Conservation (phyloP, 805 yeast genomes). For the Kuraishia ogatae region DNA sequence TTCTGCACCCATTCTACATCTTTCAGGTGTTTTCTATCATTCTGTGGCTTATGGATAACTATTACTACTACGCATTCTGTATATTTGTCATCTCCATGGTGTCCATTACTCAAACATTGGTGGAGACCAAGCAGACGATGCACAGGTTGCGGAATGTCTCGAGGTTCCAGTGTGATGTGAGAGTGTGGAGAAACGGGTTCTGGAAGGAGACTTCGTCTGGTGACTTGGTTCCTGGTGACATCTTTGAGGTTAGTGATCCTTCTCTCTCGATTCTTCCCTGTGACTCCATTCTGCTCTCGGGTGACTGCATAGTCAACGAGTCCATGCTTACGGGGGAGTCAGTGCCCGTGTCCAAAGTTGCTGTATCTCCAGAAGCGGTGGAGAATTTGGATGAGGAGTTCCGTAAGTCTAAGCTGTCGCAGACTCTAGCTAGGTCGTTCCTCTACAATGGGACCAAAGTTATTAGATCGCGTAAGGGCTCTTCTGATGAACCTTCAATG, state of each 20-base stretch:
- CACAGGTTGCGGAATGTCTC: slow-evolving; percentile 67
- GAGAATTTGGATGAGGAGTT: slow-evolving; percentile 49
- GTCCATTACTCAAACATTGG: slow-evolving; percentile 69
- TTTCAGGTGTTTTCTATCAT: slow-evolving; percentile 90
- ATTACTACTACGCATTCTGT: slow-evolving; percentile 90
- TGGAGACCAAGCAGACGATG: slow-evolving; percentile 80
- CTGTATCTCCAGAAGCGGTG: slow-evolving; percentile 57
- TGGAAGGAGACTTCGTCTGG: slow-evolving; percentile 76
- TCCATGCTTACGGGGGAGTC: slow-evolving; percentile 98
- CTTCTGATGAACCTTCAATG: slow-evolving; percentile 61
- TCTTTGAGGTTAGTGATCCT: slow-evolving; percentile 88
- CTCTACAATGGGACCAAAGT: slow-evolving; percentile 86
- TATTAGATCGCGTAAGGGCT: slow-evolving; percentile 69
- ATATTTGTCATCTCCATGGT: slow-evolving; percentile 79
- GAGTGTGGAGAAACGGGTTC: slow-evolving; percentile 88
- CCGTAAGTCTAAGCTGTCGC: slow-evolving; percentile 44
- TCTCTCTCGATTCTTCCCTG: slow-evolving; percentile 70
- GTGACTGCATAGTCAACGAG: slow-evolving; percentile 95
- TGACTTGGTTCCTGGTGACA: slow-evolving; percentile 92
- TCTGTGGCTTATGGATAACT: slow-evolving; percentile 87
- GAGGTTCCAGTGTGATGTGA: slow-evolving; percentile 63
- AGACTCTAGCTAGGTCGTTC: slow-evolving; percentile 63
- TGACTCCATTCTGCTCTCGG: slow-evolving; percentile 78
- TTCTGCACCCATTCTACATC: slow-evolving; percentile 89
- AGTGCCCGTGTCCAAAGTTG: slow-evolving; percentile 83